Conservation (phyloP, 2,329 filamentous ascomycete species). For the Calcarisporium arbuscula region DNA sequence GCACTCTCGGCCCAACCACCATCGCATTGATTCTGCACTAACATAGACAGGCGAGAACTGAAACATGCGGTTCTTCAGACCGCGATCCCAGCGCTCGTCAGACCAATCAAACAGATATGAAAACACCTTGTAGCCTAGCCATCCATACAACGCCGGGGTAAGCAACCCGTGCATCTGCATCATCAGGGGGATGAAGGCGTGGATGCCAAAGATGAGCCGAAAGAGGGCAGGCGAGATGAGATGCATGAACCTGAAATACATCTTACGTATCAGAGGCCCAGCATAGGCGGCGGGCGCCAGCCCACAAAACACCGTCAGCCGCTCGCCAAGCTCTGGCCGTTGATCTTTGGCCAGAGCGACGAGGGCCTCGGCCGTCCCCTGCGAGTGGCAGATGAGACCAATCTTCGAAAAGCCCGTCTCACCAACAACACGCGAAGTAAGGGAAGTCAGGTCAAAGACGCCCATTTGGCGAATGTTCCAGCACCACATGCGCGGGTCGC, state of each 20-base stretch:
- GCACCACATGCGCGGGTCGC: slow-evolving; percentile 88
- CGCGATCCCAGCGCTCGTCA: slow-evolving; percentile 78
- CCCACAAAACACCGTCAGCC: slow-evolving; percentile 83
- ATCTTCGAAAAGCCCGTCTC: slow-evolving; percentile 81
- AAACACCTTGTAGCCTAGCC: slow-evolving; percentile 82
- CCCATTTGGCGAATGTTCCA: slow-evolving; percentile 97
- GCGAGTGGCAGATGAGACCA: slow-evolving; percentile 79
- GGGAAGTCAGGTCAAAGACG: slow-evolving; percentile 75
- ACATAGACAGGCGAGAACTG: slow-evolving; percentile 91
- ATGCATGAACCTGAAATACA: slow-evolving; percentile 89
- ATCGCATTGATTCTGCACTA: slow-evolving; percentile 82
- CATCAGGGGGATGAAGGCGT: slow-evolving; percentile 91
- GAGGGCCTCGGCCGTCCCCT: slow-evolving; percentile 84
- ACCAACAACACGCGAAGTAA: slow-evolving; percentile 70
- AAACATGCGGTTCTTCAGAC: slow-evolving; percentile 74
- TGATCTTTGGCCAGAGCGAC: slow-evolving; percentile 88
- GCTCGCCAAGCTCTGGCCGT: slow-evolving; percentile 73
- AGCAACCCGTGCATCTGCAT: slow-evolving; percentile 70
- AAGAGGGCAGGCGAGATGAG: slow-evolving; percentile 72
- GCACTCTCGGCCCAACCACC: slow-evolving; percentile 88
- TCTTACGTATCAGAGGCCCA: slow-evolving; percentile 75
- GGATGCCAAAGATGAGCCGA: slow-evolving; percentile 79
- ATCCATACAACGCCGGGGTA: slow-evolving; percentile 64
- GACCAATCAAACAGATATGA: slow-evolving; percentile 86
- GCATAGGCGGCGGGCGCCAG: slow-evolving; percentile 88